Conservation (phyloP, 164 flowering plant genomes). For the Annona squamosa region DNA sequence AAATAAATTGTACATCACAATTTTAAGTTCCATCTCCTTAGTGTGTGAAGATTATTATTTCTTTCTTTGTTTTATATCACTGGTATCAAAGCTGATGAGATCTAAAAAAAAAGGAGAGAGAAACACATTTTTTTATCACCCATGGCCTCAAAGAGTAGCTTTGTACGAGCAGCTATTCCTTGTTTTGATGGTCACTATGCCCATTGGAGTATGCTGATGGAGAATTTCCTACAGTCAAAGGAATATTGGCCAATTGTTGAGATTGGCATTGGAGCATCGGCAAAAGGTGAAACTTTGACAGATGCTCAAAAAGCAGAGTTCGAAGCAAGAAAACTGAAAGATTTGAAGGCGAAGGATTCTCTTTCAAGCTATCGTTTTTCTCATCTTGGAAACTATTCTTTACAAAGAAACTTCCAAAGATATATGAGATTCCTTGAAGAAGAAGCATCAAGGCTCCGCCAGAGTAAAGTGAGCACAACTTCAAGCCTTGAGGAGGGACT, state of each 20-base stretch:
- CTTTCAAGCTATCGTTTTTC: background rate
- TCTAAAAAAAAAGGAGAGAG: no score
- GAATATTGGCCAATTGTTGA: conserved; percentile 2
- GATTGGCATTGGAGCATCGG: background rate
- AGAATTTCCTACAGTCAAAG: background rate
- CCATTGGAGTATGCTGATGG: background rate
- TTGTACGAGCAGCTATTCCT: background rate
- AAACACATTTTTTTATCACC: no score
- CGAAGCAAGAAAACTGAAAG: background rate
- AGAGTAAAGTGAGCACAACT: conserved; percentile 20
- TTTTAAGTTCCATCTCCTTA: no score
- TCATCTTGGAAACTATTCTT: conserved; percentile 3
- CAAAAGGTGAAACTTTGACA: background rate
- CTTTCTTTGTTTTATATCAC: no score
- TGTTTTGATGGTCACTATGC: conserved; percentile 6
- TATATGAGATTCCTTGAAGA: background rate
- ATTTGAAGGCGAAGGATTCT: background rate
- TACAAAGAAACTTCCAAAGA: conserved; percentile 2
- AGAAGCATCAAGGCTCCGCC: conserved; percentile 10
- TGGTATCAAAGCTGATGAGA: no score
- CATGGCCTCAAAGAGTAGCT: no score
- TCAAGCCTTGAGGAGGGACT: conserved; percentile 13
- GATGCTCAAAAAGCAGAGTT: background rate
- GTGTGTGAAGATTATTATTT: no score
- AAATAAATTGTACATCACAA: no score